Conservation (phyloP, 2,329 filamentous ascomycete species). For the Aspergillus ochraceoroseus region DNA sequence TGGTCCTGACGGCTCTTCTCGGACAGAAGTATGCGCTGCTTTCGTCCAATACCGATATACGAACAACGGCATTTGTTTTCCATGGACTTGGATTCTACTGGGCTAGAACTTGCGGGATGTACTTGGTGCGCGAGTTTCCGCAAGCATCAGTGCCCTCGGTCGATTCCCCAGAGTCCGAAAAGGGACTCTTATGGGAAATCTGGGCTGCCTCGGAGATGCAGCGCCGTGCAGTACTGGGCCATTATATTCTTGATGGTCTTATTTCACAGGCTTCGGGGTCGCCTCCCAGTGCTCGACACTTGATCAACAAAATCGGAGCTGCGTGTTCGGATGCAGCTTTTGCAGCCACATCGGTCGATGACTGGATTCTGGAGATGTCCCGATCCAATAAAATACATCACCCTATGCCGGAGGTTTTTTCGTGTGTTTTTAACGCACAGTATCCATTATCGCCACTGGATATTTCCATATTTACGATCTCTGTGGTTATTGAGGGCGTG, state of each 20-base stretch:
- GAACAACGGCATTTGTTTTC: slow-evolving; percentile 19
- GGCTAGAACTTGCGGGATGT: slow-evolving; percentile 21
- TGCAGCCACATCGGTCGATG: slow-evolving; percentile 16
- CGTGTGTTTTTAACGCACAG: background rate
- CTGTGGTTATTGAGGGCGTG: slow-evolving; percentile 6
- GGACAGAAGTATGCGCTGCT: slow-evolving; percentile 19
- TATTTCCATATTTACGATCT: slow-evolving; percentile 1
- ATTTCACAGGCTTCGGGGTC: slow-evolving; percentile 22
- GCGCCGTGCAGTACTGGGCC: slow-evolving; percentile 18
- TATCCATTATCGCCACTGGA: background rate
- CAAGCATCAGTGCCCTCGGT: slow-evolving; percentile 1
- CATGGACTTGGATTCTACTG: slow-evolving; percentile 23
- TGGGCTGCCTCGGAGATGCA: slow-evolving; percentile 21
- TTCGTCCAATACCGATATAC: slow-evolving; percentile 17
- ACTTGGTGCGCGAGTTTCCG: slow-evolving; percentile 7
- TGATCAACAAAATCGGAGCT: slow-evolving; percentile 18
- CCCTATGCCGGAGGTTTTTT: slow-evolving; percentile 4
- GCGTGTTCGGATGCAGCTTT: slow-evolving; percentile 20
- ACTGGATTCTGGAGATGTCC: slow-evolving; percentile 17
- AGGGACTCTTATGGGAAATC: slow-evolving; percentile 14
- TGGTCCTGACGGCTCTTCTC: slow-evolving; percentile 18
- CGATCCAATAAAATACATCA: background rate
- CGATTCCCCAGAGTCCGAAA: slow-evolving; percentile 8
- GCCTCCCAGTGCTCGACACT: slow-evolving; percentile 19
- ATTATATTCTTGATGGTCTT: slow-evolving; percentile 22